Percentiles rank a stretch among this genome's conserved stretches.
These are phyloP conservation scores for Starmerella sirachaensis DNA, from an alignment of 805 yeast species.

Conservation along the genomic window DNA sequence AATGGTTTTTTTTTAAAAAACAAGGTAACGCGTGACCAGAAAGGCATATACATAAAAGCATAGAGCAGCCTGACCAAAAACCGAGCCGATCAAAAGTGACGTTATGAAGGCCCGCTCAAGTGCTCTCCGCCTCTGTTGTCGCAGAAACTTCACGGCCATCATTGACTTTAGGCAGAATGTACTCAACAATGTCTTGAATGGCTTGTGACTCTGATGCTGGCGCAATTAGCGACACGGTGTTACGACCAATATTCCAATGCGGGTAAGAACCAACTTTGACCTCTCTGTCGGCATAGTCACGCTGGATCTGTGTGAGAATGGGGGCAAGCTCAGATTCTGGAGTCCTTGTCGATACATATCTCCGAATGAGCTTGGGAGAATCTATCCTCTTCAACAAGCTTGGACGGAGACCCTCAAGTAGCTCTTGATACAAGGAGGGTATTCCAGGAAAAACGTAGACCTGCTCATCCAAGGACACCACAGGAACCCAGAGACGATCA, in stretches of 20 bases:
- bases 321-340: constrained; percentile 64
- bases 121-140: constrained; percentile 39
- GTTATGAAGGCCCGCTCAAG: neutral
- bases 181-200: constrained; percentile 37
- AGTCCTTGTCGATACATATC: constrained; percentile 49
- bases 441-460: constrained; percentile 75
- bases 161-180: constrained; percentile 34
- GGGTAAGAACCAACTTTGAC: constrained; percentile 81
- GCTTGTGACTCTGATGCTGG: constrained; percentile 33
- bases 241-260: constrained; percentile 50
- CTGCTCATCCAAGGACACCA: constrained; percentile 52
- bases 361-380: constrained; percentile 25
- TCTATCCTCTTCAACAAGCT: constrained; percentile 31
- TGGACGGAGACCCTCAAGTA: constrained; percentile 39
- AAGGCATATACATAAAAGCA: neutral
- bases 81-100: neutral
- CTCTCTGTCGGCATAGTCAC: constrained; percentile 28
- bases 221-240: constrained; percentile 67
- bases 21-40: too few species aligned
- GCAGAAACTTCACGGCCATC: constrained; percentile 47
- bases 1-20: too few species aligned
- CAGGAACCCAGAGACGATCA: constrained; percentile 70
- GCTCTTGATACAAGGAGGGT: constrained; percentile 54
- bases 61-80: neutral
- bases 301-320: constrained; percentile 42